Evolutionary conservation across 352 stramenopile species (phyloP), one percentile per base, ranked within the genome.

Genomic region (Phytophthora pisi): DNA sequence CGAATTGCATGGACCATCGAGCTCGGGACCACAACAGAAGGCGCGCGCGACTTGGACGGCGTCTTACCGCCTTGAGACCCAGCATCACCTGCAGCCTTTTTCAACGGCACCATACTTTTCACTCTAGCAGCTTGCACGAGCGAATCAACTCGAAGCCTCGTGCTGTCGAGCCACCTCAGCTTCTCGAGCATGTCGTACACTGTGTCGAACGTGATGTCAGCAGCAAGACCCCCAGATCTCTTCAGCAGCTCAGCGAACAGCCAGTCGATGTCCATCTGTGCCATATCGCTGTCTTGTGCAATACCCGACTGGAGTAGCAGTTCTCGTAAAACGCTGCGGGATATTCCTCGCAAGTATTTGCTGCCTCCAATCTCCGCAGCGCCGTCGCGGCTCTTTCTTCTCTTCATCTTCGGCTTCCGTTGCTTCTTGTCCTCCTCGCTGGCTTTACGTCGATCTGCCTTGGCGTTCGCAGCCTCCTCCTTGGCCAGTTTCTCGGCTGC

Each of bases 311-410:
- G 64, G 5, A 80, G 20, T 30, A 91, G 30, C 5, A 91, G 71
- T 4, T 80, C 55, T 0, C 63, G 66, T 3, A 91, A 61, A 9
- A 83, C 38, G 4, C 61, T 60, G 0, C 81, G 77, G 0, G 63
- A 79, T 5, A 91, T 20, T 0, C 82, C 82, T 43, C 64, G 64
- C 9, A 86, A 57, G 61, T 89, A 86, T 16, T 78, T 80, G 47
- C 31, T 72, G 5, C 10, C 61, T 38, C 26, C 56, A 51, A 9
- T 59, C 0, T 67, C 65, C 7, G 18, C 16, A 9, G 58, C 56
- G 3, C 46, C 23, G 8, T 57, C 38, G 6, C 60, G 30, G 8
- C 71, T 82, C 18, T 70, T 83, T 5, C 49, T 64, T 50, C 73
- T 74, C 49, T 77, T 84, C 46, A 72, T 64, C 13, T 45, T 67